These are phyloP conservation scores for Euphorbia pulcherrima DNA, from an alignment of 345 rosid species.

Conservation along the genomic window DNA sequence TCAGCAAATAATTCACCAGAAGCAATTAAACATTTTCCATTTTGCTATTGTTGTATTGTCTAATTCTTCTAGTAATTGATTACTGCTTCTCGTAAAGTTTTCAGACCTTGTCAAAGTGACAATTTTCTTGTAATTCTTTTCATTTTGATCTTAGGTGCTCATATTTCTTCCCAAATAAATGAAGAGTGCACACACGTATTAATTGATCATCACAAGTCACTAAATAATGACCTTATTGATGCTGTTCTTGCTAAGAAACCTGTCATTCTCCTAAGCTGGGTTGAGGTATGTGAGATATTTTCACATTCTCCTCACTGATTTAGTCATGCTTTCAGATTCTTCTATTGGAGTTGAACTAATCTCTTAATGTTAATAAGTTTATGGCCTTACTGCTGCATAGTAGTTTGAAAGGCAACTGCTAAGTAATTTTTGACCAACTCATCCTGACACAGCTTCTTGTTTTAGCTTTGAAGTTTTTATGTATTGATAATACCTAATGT, in stretches of 20 bases:
- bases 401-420: neutral
- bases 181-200: conserved; percentile 79
- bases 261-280: conserved; percentile 52
- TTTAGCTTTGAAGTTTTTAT: neutral
- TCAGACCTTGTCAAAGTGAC: neutral
- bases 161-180: conserved; percentile 31
- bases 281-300: conserved; percentile 47
- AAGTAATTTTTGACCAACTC: neutral
- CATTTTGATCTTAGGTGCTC: conserved; percentile 50
- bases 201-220: conserved; percentile 44
- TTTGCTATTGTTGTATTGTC: neutral
- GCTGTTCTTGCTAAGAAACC: conserved; percentile 61
- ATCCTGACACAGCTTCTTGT: neutral
- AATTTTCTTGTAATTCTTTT: neutral
- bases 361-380: neutral
- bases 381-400: neutral
- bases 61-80: neutral
- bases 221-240: conserved; percentile 50
- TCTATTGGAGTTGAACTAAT: neutral
- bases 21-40: neutral
- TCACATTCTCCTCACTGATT: conserved; percentile 1
- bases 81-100: neutral
- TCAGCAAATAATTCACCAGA: neutral
- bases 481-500: neutral
- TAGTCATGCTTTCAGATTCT: neutral